These are phyloP conservation scores for Plasmodium sp. DNA, from an alignment of 169 alveolate species.

Conservation along the genomic window DNA sequence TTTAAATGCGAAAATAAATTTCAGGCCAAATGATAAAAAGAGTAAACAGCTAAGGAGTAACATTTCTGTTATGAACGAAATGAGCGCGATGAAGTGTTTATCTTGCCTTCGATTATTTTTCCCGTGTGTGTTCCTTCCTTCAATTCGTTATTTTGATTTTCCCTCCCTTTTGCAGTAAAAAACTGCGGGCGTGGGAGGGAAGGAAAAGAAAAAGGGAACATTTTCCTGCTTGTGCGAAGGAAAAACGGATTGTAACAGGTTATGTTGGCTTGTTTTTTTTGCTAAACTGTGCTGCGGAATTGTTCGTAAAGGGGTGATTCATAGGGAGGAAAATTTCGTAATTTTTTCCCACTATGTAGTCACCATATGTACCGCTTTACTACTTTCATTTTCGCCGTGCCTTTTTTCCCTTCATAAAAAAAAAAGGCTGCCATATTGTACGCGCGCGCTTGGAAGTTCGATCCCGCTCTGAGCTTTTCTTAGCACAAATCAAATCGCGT, in stretches of 20 bases:
- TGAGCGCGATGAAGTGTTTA: background rate
- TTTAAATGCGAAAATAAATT: slow-evolving; percentile 2
- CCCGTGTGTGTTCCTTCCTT: background rate
- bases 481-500: background rate
- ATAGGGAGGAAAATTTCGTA: background rate
- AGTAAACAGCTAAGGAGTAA: slow-evolving; percentile 18
- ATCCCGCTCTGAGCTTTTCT: background rate
- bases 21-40: slow-evolving; percentile 14
- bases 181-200: background rate
- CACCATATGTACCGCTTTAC: background rate
- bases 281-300: background rate
- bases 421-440: background rate
- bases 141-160: background rate
- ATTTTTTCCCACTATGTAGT: background rate
- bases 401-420: background rate
- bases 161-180: slow-evolving; percentile 7
- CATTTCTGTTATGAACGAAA: slow-evolving; percentile 37
- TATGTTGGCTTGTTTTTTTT: background rate
- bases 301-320: background rate
- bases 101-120: background rate
- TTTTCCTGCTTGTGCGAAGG: background rate
- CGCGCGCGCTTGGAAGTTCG: background rate
- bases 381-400: background rate
- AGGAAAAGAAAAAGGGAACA: background rate
- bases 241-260: background rate